Base-by-base conservation (phyloP, 371 early-diverging fungal genomes). In the Actinomortierella ambigua region DNA sequence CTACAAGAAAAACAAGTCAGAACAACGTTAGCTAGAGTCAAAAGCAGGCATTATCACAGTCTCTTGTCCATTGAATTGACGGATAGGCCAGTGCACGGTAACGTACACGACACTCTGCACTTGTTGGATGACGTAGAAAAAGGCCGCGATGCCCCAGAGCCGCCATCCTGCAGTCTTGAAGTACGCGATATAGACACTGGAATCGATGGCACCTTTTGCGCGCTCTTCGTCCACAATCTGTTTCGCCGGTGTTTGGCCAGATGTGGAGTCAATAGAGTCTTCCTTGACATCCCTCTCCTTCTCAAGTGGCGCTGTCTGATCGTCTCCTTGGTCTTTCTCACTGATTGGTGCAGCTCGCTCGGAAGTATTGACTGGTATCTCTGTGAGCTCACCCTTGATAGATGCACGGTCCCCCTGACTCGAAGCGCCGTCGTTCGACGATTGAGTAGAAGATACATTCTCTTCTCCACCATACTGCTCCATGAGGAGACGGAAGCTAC, bases 401-500 rank as follows among this genome's bases (percentile, higher is more conserved):
- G 77, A 79, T 11, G 7, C 11, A 52, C 65, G 53, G 23, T 6
- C 34, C 11, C 11, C 34, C 11, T 34, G 34, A 11, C 4, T 34
- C 34, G 34, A 34, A 4, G 4, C 34, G 11, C 34, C 11, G 7
- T 34, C 34, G 34, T 34, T 11, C 34, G 34, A 6, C 4, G 34
- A 34, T 4, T 34, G 34, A 34, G 34, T 34, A 34, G 34, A n/a
- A n/a, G n/a, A 34, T 34, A 11, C 34, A 34, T 34, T 11, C 11
- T 34, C 34, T 34, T 63, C 57, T 11, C 81, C 82, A 1, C 86
- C 85, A 59, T 84, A 80, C n/a, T 63, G 61, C 23, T 62, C 54
- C 79, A 87, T 84, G 44, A 86, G 55, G 1, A 27, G 53, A 23
- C 78, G 59, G 60, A 89, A 85, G 27, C 83, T 83, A 2, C 63